Evolutionary conservation across 768 basidiomycete genomes (phyloP), one percentile per base, ranked within the genome.

Genomic region (Mycena capillaripes): DNA sequence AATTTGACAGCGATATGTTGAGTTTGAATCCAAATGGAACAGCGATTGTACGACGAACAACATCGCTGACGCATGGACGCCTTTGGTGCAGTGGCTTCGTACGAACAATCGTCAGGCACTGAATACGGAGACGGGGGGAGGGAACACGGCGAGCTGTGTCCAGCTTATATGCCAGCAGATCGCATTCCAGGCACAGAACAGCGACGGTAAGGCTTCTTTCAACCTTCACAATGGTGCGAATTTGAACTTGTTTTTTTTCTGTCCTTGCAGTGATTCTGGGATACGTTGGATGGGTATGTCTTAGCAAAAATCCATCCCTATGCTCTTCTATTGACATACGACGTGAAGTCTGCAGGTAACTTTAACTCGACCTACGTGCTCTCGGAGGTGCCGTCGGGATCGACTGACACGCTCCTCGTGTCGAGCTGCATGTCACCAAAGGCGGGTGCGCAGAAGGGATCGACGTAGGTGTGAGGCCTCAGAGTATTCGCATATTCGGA

Each of bases 61-160:
- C 81, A 89, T 88, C 48, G 83, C 82, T 27, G 77, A 79, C 11
- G 80, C 86, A 4, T 88, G 88, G 86, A 76, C 73, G 2, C 84
- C 86, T 6, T 83, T 90, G n/a, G 80, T 85, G 2, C 75, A 78
- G 21, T 91, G 86, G 86, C 83, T 91, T 4, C 84, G 87, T 38
- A 76, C 77, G 55, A 85, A 89, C 56, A 82, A 82, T 3, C 82
- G 90, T 19, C 87, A 89, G 74, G 90, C 89, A 1, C 80, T 92
- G 75, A 86, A 90, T 76, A 88, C 89, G 12, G 90, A 91, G 76
- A 90, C 89, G 2, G 90, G 90, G 42, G 90, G 89, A 21, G 89
- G 89, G 11, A 66, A 38, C 16, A 84, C n/a, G n/a, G n/a, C n/a
- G 90, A 72, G 82, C 83, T 21, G 82, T 82, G 11, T 84, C 84